Evolutionary conservation across 768 basidiomycete genomes (phyloP).

Genomic region (Coprinellus aureogranulatus): DNA sequence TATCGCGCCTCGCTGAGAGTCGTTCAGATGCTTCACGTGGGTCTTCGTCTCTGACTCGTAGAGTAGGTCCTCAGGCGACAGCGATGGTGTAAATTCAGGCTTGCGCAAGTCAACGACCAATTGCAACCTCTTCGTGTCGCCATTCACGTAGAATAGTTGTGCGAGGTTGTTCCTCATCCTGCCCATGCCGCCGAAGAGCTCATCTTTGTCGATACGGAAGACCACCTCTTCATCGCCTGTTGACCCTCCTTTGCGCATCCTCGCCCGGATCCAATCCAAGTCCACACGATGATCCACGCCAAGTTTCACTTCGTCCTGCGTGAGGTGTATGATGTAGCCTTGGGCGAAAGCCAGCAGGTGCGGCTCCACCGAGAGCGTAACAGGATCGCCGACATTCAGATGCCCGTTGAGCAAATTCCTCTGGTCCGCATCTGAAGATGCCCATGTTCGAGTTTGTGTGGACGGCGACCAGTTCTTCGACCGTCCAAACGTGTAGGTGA

Average conservation of each 20-base stretch:
- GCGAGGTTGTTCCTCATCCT: slow-evolving; percentile 90
- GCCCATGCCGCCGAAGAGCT: slow-evolving; percentile 81
- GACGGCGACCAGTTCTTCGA: slow-evolving; percentile 11
- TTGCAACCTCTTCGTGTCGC: slow-evolving; percentile 62
- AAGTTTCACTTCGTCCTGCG: slow-evolving; percentile 59
- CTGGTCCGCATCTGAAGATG: slow-evolving; percentile 14
- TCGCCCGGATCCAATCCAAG: slow-evolving; percentile 14
- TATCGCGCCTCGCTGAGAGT: slow-evolving; percentile 71
- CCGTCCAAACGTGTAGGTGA: slow-evolving; percentile 71
- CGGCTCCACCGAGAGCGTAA: slow-evolving; percentile 86
- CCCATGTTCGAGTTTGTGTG: neutral
- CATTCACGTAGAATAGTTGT: slow-evolving; percentile 78
- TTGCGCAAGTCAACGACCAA: slow-evolving; percentile 78
- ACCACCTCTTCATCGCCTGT: slow-evolving; percentile 26
- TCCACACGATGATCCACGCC: slow-evolving; percentile 81
- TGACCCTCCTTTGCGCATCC: slow-evolving; percentile 8
- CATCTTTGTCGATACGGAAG: slow-evolving; percentile 95
- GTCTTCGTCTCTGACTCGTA: slow-evolving; percentile 10
- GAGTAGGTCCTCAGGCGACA: neutral
- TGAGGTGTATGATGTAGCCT: slow-evolving; percentile 78
- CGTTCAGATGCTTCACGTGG: slow-evolving; percentile 49
- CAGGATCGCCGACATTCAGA: slow-evolving; percentile 74
- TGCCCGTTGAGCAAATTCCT: slow-evolving; percentile 67
- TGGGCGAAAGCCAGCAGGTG: slow-evolving; percentile 78
- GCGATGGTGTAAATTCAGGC: slow-evolving; percentile 54